Conservation (phyloP, 2,329 filamentous ascomycete species). For the Penicillium sp. region DNA sequence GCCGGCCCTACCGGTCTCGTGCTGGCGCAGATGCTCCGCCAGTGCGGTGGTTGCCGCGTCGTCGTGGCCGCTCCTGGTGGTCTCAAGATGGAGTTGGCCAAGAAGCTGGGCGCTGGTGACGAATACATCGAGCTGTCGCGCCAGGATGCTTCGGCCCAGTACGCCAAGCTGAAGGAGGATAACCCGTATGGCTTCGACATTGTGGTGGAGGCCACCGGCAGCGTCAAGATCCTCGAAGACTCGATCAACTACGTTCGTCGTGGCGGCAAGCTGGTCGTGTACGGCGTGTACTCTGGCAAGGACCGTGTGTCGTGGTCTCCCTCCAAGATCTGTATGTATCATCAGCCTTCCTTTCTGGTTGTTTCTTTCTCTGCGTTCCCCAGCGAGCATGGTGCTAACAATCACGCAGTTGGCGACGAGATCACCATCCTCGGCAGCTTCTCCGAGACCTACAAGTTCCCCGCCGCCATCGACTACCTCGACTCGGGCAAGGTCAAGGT, state of each 20-base stretch:
- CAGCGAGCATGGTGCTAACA: conserved; percentile 8
- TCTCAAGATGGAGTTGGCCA: conserved; percentile 67
- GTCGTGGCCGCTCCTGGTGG: conserved; percentile 67
- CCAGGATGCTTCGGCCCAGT: conserved; percentile 56
- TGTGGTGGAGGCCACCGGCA: conserved; percentile 69
- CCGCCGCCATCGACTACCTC: conserved; percentile 54
- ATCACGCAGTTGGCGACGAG: conserved; percentile 51
- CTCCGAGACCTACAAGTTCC: conserved; percentile 72
- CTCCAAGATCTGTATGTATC: conserved; percentile 63
- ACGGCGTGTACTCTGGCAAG: conserved; percentile 64
- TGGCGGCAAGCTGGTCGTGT: conserved; percentile 69
- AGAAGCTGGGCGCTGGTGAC: conserved; percentile 48
- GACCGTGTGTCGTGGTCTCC: conserved; percentile 66
- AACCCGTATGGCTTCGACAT: conserved; percentile 73
- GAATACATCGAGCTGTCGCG: conserved; percentile 49
- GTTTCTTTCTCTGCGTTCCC: not conserved
- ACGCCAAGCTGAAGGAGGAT: conserved; percentile 59
- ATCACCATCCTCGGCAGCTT: conserved; percentile 72
- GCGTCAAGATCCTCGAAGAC: conserved; percentile 65
- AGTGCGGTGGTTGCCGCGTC: conserved; percentile 67
- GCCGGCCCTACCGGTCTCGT: conserved; percentile 66
- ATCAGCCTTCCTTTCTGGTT: not conserved
- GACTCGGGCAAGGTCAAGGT: conserved; percentile 47
- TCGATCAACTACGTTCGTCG: conserved; percentile 69
- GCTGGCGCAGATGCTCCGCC: conserved; percentile 61